Evolutionary conservation across 2,329 filamentous ascomycete species (phyloP).

Genomic region (Trichoderma asperellum): DNA sequence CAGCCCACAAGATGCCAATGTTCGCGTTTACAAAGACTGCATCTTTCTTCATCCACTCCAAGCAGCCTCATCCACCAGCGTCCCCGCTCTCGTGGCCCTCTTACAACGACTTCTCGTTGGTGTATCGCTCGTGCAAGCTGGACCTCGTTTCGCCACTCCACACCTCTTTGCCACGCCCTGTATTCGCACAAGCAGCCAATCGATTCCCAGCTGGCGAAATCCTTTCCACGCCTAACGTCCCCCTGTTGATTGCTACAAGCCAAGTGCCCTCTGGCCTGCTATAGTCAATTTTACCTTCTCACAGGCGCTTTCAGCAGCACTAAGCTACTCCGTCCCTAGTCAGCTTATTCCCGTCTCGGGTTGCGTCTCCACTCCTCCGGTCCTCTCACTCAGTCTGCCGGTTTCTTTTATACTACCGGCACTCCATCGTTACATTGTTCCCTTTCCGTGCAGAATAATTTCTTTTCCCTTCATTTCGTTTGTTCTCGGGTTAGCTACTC

Average conservation of each 20-base stretch:
- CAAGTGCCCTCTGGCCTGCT: slow-evolving; percentile 24
- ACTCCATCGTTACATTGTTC: slow-evolving; percentile 28
- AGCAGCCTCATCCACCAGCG: slow-evolving; percentile 16
- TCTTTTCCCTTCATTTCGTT: slow-evolving; percentile 5
- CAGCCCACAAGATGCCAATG: slow-evolving; percentile 22
- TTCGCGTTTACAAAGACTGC: slow-evolving; percentile 20
- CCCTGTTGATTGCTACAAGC: slow-evolving; percentile 27
- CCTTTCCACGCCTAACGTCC: slow-evolving; percentile 22
- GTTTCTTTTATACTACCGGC: slow-evolving; percentile 27
- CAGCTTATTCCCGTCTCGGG: slow-evolving; percentile 31
- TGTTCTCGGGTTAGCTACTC: slow-evolving; percentile 1
- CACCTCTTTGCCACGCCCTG: slow-evolving; percentile 26
- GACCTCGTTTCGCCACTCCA: slow-evolving; percentile 29
- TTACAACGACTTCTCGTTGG: slow-evolving; percentile 17
- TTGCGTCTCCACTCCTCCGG: slow-evolving; percentile 29
- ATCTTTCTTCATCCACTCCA: slow-evolving; percentile 6
- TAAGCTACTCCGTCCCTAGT: slow-evolving; percentile 29
- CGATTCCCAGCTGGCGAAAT: slow-evolving; percentile 26
- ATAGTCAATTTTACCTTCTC: slow-evolving; percentile 24
- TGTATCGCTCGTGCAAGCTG: slow-evolving; percentile 4
- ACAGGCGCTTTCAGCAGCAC: slow-evolving; percentile 24
- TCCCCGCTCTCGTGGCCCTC: slow-evolving; percentile 15
- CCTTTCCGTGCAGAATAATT: slow-evolving; percentile 15
- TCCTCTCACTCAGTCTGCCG: slow-evolving; percentile 22
- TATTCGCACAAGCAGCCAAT: slow-evolving; percentile 20